Evolutionary conservation across 805 yeast species (phyloP).

Genomic region (Candida sakaeoensis): DNA sequence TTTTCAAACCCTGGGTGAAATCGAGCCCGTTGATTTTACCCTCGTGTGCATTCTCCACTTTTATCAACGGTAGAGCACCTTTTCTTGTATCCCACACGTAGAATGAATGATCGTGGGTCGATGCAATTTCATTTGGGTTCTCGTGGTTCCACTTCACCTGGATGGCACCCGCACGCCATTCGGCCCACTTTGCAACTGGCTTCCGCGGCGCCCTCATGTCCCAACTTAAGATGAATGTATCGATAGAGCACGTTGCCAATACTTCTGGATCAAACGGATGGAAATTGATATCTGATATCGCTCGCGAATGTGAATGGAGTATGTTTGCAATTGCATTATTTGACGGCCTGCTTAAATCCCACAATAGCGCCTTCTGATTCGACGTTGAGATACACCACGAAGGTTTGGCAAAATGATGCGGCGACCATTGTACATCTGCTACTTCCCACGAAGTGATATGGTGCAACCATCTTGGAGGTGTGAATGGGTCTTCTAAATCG

Average conservation of each 20-base stretch:
- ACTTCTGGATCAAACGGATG: slow-evolving; percentile 84
- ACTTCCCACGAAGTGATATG: slow-evolving; percentile 97
- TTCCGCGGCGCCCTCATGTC: slow-evolving; percentile 77
- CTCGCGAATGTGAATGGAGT: slow-evolving; percentile 85
- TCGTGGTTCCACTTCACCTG: slow-evolving; percentile 91
- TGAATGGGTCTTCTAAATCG: slow-evolving; percentile 93
- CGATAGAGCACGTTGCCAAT: slow-evolving; percentile 90
- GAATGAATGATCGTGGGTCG: slow-evolving; percentile 78
- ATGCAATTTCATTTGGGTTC: slow-evolving; percentile 74
- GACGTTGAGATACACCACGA: slow-evolving; percentile 92
- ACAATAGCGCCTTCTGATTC: slow-evolving; percentile 90
- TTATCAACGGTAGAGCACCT: slow-evolving; percentile 70
- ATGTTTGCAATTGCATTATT: slow-evolving; percentile 78
- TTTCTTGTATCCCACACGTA: slow-evolving; percentile 86
- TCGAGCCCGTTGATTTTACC: slow-evolving; percentile 89
- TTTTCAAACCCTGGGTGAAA: slow-evolving; percentile 59
- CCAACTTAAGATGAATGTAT: slow-evolving; percentile 85
- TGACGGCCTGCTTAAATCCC: slow-evolving; percentile 80
- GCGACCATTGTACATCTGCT: slow-evolving; percentile 98
- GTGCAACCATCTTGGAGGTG: slow-evolving; percentile 90
- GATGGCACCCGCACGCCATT: slow-evolving; percentile 91
- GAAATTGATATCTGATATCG: slow-evolving; percentile 93
- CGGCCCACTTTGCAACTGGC: slow-evolving; percentile 80
- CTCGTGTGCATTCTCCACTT: slow-evolving; percentile 64
- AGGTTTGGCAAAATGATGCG: slow-evolving; percentile 73